These are phyloP conservation scores for Dorcoceras hygrometricum DNA, from an alignment of 257 asterid genomes.

Conservation along the genomic window DNA sequence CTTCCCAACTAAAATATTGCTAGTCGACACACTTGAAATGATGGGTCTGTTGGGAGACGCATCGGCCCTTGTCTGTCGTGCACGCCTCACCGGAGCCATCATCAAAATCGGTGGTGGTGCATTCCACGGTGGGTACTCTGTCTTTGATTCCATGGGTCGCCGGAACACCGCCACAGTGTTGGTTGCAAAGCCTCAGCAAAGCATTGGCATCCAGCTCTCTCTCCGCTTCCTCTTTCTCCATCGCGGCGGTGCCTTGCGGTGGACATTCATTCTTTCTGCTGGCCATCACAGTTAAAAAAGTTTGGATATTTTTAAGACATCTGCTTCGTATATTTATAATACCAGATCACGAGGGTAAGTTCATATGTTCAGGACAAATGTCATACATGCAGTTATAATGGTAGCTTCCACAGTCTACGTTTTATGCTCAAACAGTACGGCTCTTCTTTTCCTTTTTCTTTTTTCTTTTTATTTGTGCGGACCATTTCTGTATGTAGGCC, in stretches of 20 bases:
- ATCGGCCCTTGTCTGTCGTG: neutral
- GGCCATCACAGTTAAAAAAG: neutral
- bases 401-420: neutral
- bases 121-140: neutral
- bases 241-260: neutral
- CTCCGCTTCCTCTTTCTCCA: neutral
- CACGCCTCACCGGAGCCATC: neutral
- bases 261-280: neutral
- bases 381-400: neutral
- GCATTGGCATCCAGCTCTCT: neutral
- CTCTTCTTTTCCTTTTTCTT: no score
- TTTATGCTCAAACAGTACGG: no score
- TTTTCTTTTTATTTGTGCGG: no score
- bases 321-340: neutral
- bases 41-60: neutral
- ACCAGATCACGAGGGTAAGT: neutral
- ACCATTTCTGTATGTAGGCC: no score
- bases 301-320: neutral
- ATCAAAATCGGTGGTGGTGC: neutral
- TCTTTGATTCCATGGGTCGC: neutral
- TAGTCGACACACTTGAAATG: neutral
- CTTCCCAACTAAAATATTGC: neutral
- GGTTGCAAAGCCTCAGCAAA: neutral
- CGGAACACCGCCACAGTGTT: neutral
- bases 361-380: neutral